Percentiles rank a stretch among this genome's conserved stretches.
Evolutionary conservation across 2,329 filamentous ascomycete species (phyloP).

Genomic region (Davidsoniella eucalypti): DNA sequence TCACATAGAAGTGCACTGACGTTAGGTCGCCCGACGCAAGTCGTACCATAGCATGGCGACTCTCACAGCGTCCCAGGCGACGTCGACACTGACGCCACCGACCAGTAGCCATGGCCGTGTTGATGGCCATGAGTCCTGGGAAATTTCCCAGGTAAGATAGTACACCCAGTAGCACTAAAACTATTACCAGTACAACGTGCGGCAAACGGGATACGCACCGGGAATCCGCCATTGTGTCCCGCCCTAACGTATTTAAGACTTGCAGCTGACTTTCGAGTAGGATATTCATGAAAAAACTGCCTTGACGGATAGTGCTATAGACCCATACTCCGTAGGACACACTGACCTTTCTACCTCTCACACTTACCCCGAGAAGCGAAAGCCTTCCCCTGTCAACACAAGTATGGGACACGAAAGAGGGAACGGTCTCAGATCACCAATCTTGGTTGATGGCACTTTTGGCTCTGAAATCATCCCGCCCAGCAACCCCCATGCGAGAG

Average conservation of each 20-base stretch:
- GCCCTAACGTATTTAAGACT: not conserved
- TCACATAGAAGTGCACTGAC: not conserved
- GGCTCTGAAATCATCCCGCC: constrained; percentile 3
- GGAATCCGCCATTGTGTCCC: not conserved
- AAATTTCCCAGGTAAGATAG: constrained; percentile 5
- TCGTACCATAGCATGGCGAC: constrained; percentile 5
- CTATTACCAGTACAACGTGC: not conserved
- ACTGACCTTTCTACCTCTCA: not conserved
- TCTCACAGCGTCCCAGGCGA: constrained; percentile 6
- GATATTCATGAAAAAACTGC: constrained; percentile 1
- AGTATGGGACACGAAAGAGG: constrained; percentile 1
- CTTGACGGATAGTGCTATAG: not conserved
- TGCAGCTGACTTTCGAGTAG: constrained; percentile 2
- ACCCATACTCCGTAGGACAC: not conserved
- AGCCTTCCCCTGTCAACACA: constrained; percentile 7
- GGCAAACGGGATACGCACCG: not conserved
- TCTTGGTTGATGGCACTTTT: constrained; percentile 9
- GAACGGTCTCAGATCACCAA: constrained; percentile 7
- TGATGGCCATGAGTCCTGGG: constrained; percentile 1
- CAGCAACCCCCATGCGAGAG: not conserved
- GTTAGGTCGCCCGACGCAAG: not conserved
- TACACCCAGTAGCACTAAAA: not conserved
- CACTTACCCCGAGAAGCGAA: constrained; percentile 1
- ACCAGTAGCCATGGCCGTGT: constrained; percentile 9
- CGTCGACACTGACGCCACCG: constrained; percentile 9